phyloP scores from a whole-genome alignment of 768 basidiomycete genomes.

The Amanita pseudoporphyria region DNA sequence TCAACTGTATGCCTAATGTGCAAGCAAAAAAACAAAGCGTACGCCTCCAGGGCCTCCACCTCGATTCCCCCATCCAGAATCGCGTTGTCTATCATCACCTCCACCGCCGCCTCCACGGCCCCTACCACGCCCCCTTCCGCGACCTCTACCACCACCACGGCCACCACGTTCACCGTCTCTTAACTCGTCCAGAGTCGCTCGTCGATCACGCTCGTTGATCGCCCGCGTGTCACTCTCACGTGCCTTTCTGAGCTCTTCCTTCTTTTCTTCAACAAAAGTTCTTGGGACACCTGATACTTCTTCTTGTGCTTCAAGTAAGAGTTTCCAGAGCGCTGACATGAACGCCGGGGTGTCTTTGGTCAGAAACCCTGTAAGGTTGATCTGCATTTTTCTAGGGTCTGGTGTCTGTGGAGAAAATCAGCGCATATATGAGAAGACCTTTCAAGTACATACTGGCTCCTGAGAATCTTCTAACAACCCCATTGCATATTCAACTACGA shows the following conservation, averaged over 20 bases:
- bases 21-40: conserved; percentile 13
- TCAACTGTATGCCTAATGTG: conserved; percentile 8
- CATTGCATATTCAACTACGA: conserved; percentile 95
- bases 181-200: conserved; percentile 59
- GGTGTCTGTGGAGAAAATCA: conserved; percentile 58
- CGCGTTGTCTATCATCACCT: conserved; percentile 32
- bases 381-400: conserved; percentile 94
- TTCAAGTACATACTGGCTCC: conserved; percentile 51
- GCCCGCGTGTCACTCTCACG: conserved; percentile 53
- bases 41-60: conserved; percentile 32
- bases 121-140: conserved; percentile 47
- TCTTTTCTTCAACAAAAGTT: conserved; percentile 87
- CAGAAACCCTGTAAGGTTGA: conserved; percentile 88
- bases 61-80: conserved; percentile 61
- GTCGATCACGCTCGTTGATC: conserved; percentile 62
- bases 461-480: conserved; percentile 83
- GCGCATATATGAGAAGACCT: background rate
- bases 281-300: conserved; percentile 85
- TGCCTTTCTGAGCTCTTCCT: conserved; percentile 76
- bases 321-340: conserved; percentile 82
- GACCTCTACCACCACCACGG: conserved; percentile 46
- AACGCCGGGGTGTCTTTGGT: conserved; percentile 79
- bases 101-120: conserved; percentile 37
- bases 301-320: conserved; percentile 88
- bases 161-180: conserved; percentile 49